These are phyloP conservation scores for Candida fluviatilis DNA, from an alignment of 805 yeast species.

Conservation along the genomic window DNA sequence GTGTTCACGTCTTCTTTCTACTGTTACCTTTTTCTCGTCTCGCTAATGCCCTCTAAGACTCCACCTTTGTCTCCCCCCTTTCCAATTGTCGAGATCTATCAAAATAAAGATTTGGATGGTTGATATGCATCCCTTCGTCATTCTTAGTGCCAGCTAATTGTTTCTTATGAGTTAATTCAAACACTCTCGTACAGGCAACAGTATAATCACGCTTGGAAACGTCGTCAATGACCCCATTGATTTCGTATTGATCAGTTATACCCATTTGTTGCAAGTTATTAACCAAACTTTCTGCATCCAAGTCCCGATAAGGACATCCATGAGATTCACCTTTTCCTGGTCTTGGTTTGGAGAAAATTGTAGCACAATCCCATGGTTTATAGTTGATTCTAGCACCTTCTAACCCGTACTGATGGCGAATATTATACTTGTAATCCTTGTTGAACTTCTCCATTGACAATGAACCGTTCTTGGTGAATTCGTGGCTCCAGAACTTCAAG, in stretches of 20 bases:
- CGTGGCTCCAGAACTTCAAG: slow-evolving; percentile 73
- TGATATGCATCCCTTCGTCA: slow-evolving; percentile 57
- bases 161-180: slow-evolving; percentile 62
- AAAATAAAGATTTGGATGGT: slow-evolving; percentile 86
- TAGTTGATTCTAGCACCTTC: slow-evolving; percentile 88
- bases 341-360: slow-evolving; percentile 67
- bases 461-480: slow-evolving; percentile 53
- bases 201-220: slow-evolving; percentile 70
- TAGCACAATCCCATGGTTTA: slow-evolving; percentile 80
- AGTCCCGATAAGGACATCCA: slow-evolving; percentile 90
- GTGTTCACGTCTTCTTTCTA: too few species aligned
- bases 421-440: slow-evolving; percentile 84
- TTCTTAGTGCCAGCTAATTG: slow-evolving; percentile 27
- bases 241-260: slow-evolving; percentile 50
- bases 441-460: slow-evolving; percentile 71
- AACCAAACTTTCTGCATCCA: slow-evolving; percentile 59
- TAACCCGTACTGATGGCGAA: slow-evolving; percentile 85
- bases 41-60: background rate
- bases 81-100: slow-evolving; percentile 67
- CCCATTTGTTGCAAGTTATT: slow-evolving; percentile 60
- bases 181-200: slow-evolving; percentile 84
- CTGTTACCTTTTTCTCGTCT: too few species aligned
- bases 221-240: slow-evolving; percentile 62
- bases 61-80: slow-evolving; percentile 8
- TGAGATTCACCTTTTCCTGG: slow-evolving; percentile 70